Conservation (phyloP, 331 rosid genomes). For the Acacia pycnantha region DNA sequence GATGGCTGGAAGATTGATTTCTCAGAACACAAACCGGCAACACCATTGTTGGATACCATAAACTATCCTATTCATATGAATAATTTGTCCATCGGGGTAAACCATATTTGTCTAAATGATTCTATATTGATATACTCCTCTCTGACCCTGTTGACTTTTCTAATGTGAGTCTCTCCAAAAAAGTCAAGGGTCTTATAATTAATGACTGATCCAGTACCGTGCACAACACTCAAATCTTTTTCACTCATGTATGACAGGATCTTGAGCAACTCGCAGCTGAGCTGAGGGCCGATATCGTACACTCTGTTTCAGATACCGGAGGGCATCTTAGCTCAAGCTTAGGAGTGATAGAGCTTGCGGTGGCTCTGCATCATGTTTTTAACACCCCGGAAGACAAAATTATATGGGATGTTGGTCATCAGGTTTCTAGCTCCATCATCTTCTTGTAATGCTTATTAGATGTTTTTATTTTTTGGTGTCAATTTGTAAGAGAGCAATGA, state of each 20-base stretch:
- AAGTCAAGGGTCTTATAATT: too few relatives aligned
- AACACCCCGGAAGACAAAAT: slow-evolving; percentile 66
- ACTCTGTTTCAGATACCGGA: slow-evolving; percentile 55
- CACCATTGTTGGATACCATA: slow-evolving; percentile 74
- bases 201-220: too few relatives aligned
- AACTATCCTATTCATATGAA: slow-evolving; percentile 69
- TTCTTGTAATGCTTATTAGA: not conserved
- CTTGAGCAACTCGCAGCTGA: slow-evolving; percentile 78
- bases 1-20: slow-evolving; percentile 54
- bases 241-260: slow-evolving; percentile 41
- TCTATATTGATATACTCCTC: not conserved
- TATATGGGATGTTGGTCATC: slow-evolving; percentile 92
- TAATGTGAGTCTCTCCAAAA: too few relatives aligned
- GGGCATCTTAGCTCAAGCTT: slow-evolving; percentile 85
- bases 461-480: not conserved
- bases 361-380: slow-evolving; percentile 78
- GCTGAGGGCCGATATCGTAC: slow-evolving; percentile 65
- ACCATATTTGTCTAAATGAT: not conserved
- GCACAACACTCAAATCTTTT: not conserved
- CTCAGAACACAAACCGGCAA: slow-evolving; percentile 51
- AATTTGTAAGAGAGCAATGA: not conserved
- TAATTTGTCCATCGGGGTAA: slow-evolving; percentile 60
- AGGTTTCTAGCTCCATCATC: slow-evolving; percentile 38
- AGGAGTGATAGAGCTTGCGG: slow-evolving; percentile 73
- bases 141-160: too few relatives aligned